Percentiles rank a stretch among this genome's conserved stretches.
Evolutionary conservation across 2,329 filamentous ascomycete genomes (phyloP).

Genomic region (Verticillium nonalfalfae): DNA sequence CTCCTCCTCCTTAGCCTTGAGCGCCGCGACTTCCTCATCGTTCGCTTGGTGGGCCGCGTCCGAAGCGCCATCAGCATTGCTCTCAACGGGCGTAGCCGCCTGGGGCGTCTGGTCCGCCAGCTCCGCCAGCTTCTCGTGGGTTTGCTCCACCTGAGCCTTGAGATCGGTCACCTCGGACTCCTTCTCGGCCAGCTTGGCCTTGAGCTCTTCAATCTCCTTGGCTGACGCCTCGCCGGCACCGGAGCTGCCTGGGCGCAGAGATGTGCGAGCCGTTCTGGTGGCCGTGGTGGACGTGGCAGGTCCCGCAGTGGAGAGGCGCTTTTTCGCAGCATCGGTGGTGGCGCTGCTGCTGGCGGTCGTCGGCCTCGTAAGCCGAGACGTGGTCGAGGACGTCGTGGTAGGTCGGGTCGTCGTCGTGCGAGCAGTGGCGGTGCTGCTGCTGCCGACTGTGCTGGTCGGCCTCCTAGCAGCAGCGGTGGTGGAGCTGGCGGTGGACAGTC

Average conservation of each 20-base stretch:
- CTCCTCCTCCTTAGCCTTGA: slow-evolving; percentile 43
- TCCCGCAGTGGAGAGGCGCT: slow-evolving; percentile 47
- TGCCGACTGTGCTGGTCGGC: slow-evolving; percentile 13
- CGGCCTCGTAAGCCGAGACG: slow-evolving; percentile 17
- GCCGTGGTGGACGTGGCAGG: slow-evolving; percentile 28
- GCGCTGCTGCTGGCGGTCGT: slow-evolving; percentile 23
- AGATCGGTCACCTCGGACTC: slow-evolving; percentile 52
- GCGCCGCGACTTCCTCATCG: slow-evolving; percentile 37
- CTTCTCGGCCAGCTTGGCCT: slow-evolving; percentile 50
- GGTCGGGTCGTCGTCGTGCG: slow-evolving; percentile 19
- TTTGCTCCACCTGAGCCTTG: slow-evolving; percentile 48
- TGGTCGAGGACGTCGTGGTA: slow-evolving; percentile 29
- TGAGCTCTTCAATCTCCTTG: slow-evolving; percentile 55
- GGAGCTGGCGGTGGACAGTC: slow-evolving; percentile 15
- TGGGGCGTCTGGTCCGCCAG: slow-evolving; percentile 38
- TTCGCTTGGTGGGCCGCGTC: slow-evolving; percentile 17
- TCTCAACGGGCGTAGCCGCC: slow-evolving; percentile 23
- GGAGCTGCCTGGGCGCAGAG: slow-evolving; percentile 24
- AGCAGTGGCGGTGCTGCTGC: slow-evolving; percentile 10
- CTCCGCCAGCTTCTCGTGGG: slow-evolving; percentile 48
- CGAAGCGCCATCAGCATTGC: slow-evolving; percentile 18
- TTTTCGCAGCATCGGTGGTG: slow-evolving; percentile 43
- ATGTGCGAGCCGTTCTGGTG: slow-evolving; percentile 34
- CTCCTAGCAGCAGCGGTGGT: slow-evolving; percentile 24
- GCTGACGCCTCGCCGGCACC: slow-evolving; percentile 33